These are phyloP conservation scores for Chloromonas sp. DNA, from an alignment of 163 green algal genomes.

Conservation along the genomic window DNA sequence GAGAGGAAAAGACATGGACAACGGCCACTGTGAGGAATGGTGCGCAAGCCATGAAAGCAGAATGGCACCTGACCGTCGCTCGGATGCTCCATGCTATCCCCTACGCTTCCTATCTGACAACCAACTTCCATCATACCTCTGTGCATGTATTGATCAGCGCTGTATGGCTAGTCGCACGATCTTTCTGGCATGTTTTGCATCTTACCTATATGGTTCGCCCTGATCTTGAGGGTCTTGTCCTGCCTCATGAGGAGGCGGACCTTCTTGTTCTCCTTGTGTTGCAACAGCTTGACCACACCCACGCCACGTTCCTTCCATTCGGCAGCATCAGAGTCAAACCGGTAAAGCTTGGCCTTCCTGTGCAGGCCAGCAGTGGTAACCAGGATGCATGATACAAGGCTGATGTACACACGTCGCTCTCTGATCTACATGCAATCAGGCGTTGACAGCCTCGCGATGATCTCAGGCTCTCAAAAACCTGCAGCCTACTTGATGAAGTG, in stretches of 20 bases:
- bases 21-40: too few relatives aligned
- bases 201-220: constrained; percentile 91
- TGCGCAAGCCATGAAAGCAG: too few relatives aligned
- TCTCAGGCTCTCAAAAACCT: not conserved
- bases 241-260: constrained; percentile 93
- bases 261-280: constrained; percentile 90
- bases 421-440: not conserved
- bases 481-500: too few relatives aligned
- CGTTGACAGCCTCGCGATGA: not conserved
- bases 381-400: not conserved
- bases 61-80: too few relatives aligned
- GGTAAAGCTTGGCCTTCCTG: constrained; percentile 99
- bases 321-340: constrained; percentile 80
- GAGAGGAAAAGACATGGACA: constrained; percentile 11
- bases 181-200: too few relatives aligned
- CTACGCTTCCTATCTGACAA: too few relatives aligned
- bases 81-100: too few relatives aligned
- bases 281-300: constrained; percentile 70
- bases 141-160: too few relatives aligned
- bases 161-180: too few relatives aligned
- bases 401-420: too few relatives aligned
- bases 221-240: constrained; percentile 98
- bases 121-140: too few relatives aligned
- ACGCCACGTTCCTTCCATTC: constrained; percentile 99
- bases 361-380: not conserved